Percentiles rank a stretch among this genome's conserved stretches.
Conservation (phyloP, 768 basidiomycete genomes). For the Thelephora ganbajun region DNA sequence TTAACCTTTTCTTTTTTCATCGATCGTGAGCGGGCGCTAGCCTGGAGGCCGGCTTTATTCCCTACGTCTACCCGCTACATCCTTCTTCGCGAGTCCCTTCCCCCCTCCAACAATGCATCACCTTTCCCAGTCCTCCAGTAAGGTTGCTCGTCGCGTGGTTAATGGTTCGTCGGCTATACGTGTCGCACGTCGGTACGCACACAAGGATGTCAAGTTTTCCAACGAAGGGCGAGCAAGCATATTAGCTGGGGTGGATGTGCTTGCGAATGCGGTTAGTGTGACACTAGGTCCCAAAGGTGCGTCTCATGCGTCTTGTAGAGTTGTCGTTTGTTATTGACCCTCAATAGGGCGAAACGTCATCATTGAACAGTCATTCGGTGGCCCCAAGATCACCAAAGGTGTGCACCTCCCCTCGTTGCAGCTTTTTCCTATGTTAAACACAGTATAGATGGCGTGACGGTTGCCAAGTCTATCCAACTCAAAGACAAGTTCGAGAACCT, state of each 20-base stretch:
- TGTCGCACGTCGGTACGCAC: constrained; percentile 53
- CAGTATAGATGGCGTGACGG: constrained; percentile 84
- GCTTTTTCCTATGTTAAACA: constrained; percentile 14
- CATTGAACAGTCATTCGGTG: constrained; percentile 86
- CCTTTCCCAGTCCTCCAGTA: constrained; percentile 49
- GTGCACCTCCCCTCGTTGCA: constrained; percentile 9
- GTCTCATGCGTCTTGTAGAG: constrained; percentile 6
- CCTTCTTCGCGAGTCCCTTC: background rate
- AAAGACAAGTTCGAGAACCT: constrained; percentile 99
- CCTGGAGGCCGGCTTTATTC: background rate
- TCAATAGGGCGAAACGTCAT: constrained; percentile 85
- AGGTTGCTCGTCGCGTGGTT: constrained; percentile 55
- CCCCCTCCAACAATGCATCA: constrained; percentile 45
- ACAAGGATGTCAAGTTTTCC: constrained; percentile 96
- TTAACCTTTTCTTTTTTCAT: too few species aligned
- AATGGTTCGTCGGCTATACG: constrained; percentile 30
- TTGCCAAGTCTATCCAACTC: constrained; percentile 86
- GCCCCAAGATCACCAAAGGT: constrained; percentile 96
- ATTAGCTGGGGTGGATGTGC: constrained; percentile 89
- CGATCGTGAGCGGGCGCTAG: too few species aligned
- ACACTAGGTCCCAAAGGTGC: constrained; percentile 92
- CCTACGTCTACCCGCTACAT: too few species aligned
- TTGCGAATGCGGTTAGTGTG: constrained; percentile 93
- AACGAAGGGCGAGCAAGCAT: constrained; percentile 91
- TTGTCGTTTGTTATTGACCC: constrained; percentile 16